Percentiles rank a stretch among this genome's conserved stretches.
These are phyloP conservation scores for Boletus pseudo-olivaceus DNA, from an alignment of 768 basidiomycete genomes.

Conservation along the genomic window DNA sequence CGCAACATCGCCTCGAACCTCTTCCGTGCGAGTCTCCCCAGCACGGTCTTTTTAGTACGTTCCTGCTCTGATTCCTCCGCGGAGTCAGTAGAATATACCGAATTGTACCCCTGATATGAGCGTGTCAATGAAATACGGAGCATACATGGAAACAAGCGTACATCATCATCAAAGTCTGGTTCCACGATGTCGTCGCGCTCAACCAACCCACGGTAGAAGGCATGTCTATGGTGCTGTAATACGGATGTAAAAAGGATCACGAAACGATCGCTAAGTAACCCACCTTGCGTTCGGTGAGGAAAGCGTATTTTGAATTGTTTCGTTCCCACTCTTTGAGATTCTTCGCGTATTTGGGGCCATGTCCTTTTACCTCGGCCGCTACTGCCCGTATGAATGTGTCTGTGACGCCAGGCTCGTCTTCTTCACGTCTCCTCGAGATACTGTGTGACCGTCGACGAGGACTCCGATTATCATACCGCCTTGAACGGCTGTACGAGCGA, in stretches of 20 bases:
- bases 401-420: conserved; percentile 58
- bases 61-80: conserved; percentile 93
- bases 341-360: conserved; percentile 74
- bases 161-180: conserved; percentile 82
- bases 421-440: conserved; percentile 38
- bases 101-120: conserved; percentile 69
- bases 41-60: conserved; percentile 64
- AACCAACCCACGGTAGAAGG: conserved; percentile 66
- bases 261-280: conserved; percentile 6
- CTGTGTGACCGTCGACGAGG: conserved; percentile 41
- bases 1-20: conserved; percentile 92
- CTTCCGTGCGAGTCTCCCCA: conserved; percentile 76
- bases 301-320: conserved; percentile 78
- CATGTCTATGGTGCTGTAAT: conserved; percentile 64
- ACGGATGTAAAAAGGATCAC: not conserved
- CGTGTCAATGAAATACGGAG: conserved; percentile 6
- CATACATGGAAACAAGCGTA: conserved; percentile 22
- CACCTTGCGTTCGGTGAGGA: conserved; percentile 61
- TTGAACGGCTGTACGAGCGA: conserved; percentile 50
- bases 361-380: conserved; percentile 78
- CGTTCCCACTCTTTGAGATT: conserved; percentile 72
- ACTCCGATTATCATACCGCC: conserved; percentile 43
- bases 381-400: conserved; percentile 86
- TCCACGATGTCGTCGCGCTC: conserved; percentile 52
- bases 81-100: conserved; percentile 88